Evolutionary conservation across 495 filamentous ascomycete genomes (phyloP), one percentile per base, ranked within the genome.

Genomic region (Bombardia bombarda): DNA sequence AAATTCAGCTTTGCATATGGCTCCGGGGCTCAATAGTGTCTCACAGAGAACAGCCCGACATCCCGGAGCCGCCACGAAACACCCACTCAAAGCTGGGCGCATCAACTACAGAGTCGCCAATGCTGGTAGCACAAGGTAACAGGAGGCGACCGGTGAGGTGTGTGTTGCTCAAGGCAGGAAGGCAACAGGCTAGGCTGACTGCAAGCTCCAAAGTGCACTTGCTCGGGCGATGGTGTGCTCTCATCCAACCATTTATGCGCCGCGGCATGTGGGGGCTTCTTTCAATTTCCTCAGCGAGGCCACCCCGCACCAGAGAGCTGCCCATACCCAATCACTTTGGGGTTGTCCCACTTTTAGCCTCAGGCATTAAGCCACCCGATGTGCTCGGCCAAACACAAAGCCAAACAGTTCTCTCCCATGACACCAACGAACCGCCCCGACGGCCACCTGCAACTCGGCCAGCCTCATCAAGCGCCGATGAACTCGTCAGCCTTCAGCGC

Each of bases 331-430:
- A 17, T 20, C 17, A 35, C 17, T 18, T 35, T 17, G 33, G 33
- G n/a, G n/a, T 32, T 32, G 31, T 14, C 31, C 31, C 25, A 28
- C 6, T 14, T 32, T 32, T 32, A 32, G 31, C 31, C 31, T 32
- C 7, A 35, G 33, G 33, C 33, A 36, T 36, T 20, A 36, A 36
- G 33, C 3, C 33, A 13, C 33, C 33, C 33, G 33, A 36, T 33
- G 31, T 33, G 31, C 33, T 2, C 33, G 33, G 13, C 33, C 33
- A 36, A 36, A 32, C 12, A 33, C 31, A 33, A 10, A 33, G 31
- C n/a, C n/a, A 7, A 10, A 10, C 31, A 33, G 8, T 13, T 33
- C 31, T 14, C 8, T 33, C n/a, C 31, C 8, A 10, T 33, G 1
- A 13, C n/a, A 14, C 9, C 31, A 10, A 10, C 31, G n/a, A 33